phyloP scores from a whole-genome alignment of 495 filamentous ascomycete species.

The Aspergillus nanangensis region DNA sequence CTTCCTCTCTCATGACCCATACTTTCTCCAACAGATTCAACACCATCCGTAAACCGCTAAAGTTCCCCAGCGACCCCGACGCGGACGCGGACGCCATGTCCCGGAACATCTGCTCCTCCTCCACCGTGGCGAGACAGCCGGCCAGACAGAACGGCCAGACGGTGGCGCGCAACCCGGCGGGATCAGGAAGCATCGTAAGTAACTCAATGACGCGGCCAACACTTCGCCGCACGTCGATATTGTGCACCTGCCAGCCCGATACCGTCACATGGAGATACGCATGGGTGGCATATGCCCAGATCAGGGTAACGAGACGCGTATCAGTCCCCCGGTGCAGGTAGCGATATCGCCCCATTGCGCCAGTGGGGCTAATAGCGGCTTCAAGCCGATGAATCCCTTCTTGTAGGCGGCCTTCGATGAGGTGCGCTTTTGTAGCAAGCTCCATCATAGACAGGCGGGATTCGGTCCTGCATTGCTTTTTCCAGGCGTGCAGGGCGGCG shows the following conservation, averaged over 20 bases:
- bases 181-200: neutral
- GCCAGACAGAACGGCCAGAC: conserved; percentile 3
- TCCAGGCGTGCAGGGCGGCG: conserved; percentile 1
- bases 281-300: conserved; percentile 1
- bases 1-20: neutral
- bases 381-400: neutral
- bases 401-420: conserved; percentile 1
- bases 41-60: neutral
- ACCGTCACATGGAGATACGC: conserved; percentile 1
- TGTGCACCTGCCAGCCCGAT: conserved; percentile 1
- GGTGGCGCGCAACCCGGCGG: neutral
- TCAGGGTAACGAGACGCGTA: neutral
- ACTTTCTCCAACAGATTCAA: conserved; percentile 1
- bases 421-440: conserved; percentile 1
- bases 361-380: neutral
- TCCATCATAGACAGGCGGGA: neutral
- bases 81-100: neutral
- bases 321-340: neutral
- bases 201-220: neutral
- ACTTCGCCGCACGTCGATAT: neutral
- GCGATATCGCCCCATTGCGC: neutral
- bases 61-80: neutral
- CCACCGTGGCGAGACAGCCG: conserved; percentile 1
- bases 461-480: neutral
- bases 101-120: neutral